These are phyloP conservation scores for Penicillium bialowiezense DNA, from an alignment of 495 filamentous ascomycete species.

Conservation along the genomic window DNA sequence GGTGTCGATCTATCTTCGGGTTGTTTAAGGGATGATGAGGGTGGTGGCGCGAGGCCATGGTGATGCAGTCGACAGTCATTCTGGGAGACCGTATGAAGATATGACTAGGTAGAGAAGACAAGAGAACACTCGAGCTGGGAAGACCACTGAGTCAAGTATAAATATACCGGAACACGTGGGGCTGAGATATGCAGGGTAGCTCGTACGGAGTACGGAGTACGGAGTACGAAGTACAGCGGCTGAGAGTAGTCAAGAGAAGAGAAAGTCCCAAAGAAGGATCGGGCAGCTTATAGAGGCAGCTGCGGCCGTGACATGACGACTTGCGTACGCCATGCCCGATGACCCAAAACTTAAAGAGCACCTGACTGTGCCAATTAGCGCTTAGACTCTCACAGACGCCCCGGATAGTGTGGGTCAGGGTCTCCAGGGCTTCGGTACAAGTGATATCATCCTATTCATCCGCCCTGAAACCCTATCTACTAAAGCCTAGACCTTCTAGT, in stretches of 20 bases:
- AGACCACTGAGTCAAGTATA: too few relatives aligned
- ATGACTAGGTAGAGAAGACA: neutral
- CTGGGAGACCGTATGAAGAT: neutral
- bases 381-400: neutral
- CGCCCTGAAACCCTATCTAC: too few relatives aligned
- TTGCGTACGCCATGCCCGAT: conserved; percentile 18
- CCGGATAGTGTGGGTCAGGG: neutral
- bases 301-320: conserved; percentile 36
- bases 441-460: too few relatives aligned
- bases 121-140: too few relatives aligned
- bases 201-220: too few relatives aligned
- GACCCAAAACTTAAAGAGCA: neutral
- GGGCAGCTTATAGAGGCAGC: conserved; percentile 1
- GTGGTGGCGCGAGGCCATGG: conserved; percentile 25
- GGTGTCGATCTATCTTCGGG: neutral
- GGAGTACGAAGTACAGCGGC: too few relatives aligned
- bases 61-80: conserved; percentile 21
- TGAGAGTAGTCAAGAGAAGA: neutral
- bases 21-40: conserved; percentile 25
- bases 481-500: neutral
- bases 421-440: too few relatives aligned
- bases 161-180: conserved; percentile 5
- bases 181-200: conserved; percentile 12
- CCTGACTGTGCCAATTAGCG: conserved; percentile 1
- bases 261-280: neutral